Evolutionary conservation across 1,284 basidiomycete species (phyloP).

Genomic region (Taiwanofungus camphoratus): DNA sequence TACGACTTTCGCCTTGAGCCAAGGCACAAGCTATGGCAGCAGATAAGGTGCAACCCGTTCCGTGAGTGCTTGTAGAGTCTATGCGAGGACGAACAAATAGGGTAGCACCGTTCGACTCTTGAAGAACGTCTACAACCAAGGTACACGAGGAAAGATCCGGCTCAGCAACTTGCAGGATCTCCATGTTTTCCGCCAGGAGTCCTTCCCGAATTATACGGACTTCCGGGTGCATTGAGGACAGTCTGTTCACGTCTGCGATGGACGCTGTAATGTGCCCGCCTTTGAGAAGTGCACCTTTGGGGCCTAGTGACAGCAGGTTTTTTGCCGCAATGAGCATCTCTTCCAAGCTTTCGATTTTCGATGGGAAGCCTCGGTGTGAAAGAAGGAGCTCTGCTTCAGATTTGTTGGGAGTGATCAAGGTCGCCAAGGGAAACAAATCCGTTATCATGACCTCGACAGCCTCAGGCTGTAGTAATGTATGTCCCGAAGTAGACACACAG

Average conservation of each 20-base stretch:
- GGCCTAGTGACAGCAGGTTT: slow-evolving; percentile 45
- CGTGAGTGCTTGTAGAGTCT: slow-evolving; percentile 77
- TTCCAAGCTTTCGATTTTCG: slow-evolving; percentile 42
- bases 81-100: slow-evolving; percentile 66
- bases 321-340: slow-evolving; percentile 64
- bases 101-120: slow-evolving; percentile 34
- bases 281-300: slow-evolving; percentile 73
- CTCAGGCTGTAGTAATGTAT: slow-evolving; percentile 65
- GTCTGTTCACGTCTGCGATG: slow-evolving; percentile 37
- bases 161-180: slow-evolving; percentile 43
- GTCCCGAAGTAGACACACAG: slow-evolving; percentile 90
- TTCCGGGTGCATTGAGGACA: slow-evolving; percentile 26
- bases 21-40: slow-evolving; percentile 76
- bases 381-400: slow-evolving; percentile 75
- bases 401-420: slow-evolving; percentile 85
- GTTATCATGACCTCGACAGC: slow-evolving; percentile 59
- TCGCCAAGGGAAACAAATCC: slow-evolving; percentile 68
- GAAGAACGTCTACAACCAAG: slow-evolving; percentile 78
- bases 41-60: slow-evolving; percentile 90
- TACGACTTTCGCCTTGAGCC: slow-evolving; percentile 46
- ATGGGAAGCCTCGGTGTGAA: slow-evolving; percentile 27
- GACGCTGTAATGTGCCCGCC: slow-evolving; percentile 73
- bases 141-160: slow-evolving; percentile 15
- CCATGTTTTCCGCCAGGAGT: slow-evolving; percentile 50
- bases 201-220: slow-evolving; percentile 37